Evolutionary conservation across 306 rosid genomes (phyloP).

Genomic region (Fragaria nilgerrensis): DNA sequence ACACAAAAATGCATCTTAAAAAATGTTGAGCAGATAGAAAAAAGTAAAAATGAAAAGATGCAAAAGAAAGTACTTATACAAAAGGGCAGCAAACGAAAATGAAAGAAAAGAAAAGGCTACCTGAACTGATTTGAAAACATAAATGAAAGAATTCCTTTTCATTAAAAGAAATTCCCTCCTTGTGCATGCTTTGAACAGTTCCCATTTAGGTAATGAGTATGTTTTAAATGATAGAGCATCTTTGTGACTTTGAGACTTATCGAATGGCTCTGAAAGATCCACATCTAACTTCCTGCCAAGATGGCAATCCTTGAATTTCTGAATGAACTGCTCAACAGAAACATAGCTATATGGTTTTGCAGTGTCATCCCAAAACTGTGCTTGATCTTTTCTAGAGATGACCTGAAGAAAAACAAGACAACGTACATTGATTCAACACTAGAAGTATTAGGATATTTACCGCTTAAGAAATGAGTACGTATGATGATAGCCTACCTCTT

Average conservation of each 20-base stretch:
- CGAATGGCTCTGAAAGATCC: slow-evolving; percentile 51
- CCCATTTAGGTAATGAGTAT: slow-evolving; percentile 64
- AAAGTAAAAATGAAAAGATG: not conserved
- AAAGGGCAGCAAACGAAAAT: not conserved
- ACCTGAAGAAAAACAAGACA: slow-evolving; percentile 42
- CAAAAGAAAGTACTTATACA: not conserved
- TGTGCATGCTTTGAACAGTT: slow-evolving; percentile 63
- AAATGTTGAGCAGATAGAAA: not conserved
- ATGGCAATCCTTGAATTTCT: slow-evolving; percentile 46
- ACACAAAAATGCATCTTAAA: not conserved
- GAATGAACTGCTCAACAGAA: slow-evolving; percentile 58
- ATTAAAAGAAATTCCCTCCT: slow-evolving; percentile 73
- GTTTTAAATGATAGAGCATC: slow-evolving; percentile 46
- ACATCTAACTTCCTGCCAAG: slow-evolving; percentile 54
- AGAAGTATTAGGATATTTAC: not conserved
- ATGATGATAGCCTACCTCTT: slow-evolving; percentile 48
- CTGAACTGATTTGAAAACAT: slow-evolving; percentile 69
- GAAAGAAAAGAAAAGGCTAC: slow-evolving; percentile 27
- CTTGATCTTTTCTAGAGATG: slow-evolving; percentile 71
- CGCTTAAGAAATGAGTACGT: not conserved
- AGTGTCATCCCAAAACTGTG: slow-evolving; percentile 57
- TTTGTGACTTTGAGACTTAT: slow-evolving; percentile 55
- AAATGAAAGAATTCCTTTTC: slow-evolving; percentile 70
- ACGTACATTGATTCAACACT: not conserved
- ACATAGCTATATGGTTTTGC: slow-evolving; percentile 57